A percentile compares a stretch with the other conserved stretches of the same genome.
Evolutionary conservation across 78 protist genomes (phyloP).

Genomic region (Salpingoeca rosetta): DNA sequence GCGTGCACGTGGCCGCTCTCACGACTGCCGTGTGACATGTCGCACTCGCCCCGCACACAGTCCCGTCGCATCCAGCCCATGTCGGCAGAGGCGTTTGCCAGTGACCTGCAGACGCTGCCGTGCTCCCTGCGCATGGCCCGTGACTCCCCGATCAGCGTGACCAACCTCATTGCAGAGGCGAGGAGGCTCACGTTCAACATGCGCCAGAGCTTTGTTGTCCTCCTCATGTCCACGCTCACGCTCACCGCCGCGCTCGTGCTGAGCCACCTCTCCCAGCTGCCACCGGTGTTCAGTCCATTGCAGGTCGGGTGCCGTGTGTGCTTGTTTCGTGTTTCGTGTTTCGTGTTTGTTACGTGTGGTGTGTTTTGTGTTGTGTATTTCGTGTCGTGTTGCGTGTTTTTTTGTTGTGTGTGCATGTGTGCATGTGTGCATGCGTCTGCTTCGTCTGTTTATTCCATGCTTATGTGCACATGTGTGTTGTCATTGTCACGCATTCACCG

Average conservation of each 20-base stretch:
- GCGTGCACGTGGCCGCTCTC: not conserved
- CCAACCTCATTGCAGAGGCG: not conserved
- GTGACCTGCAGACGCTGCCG: not conserved
- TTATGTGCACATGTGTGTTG: not conserved
- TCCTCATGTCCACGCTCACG: not conserved
- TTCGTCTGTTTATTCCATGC: not conserved
- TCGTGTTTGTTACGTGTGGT: not conserved
- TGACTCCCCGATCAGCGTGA: not conserved
- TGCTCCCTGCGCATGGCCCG: not conserved
- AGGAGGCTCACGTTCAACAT: not conserved
- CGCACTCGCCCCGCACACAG: not conserved
- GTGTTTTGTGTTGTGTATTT: not conserved
- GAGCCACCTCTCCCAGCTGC: not conserved
- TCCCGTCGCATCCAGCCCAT: not conserved
- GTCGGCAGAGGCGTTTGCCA: not conserved
- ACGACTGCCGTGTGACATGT: not conserved
- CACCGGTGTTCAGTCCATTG: not conserved
- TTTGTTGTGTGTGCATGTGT: too few species aligned
- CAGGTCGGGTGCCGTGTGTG: too few species aligned
- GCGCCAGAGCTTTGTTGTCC: not conserved
- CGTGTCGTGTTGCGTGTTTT: too few species aligned
- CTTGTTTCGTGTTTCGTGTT: too few species aligned
- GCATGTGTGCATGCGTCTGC: not conserved
- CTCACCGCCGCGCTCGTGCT: not conserved
- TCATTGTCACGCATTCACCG: too few species aligned